A percentile compares a stretch with the other conserved stretches of the same genome.
Conservation (phyloP, 768 basidiomycete genomes). For the Calocybe indica region DNA sequence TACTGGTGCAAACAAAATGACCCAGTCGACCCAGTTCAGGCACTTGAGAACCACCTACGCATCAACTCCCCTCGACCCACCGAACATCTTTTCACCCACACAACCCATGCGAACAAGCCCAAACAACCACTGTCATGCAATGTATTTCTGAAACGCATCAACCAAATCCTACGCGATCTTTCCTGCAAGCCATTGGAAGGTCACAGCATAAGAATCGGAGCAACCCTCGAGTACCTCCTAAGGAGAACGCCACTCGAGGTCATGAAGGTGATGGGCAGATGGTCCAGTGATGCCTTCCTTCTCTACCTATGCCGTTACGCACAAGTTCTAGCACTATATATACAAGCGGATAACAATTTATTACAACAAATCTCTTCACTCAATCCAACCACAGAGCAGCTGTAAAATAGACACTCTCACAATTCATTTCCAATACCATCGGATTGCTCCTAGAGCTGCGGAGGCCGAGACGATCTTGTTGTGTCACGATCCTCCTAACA, state of each 20-base stretch:
- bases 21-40: not conserved
- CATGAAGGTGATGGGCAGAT: slow-evolving; percentile 18
- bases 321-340: slow-evolving; percentile 14
- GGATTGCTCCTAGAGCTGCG: no score
- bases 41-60: not conserved
- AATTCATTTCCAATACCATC: no score
- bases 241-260: slow-evolving; percentile 13
- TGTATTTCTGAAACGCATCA: not conserved
- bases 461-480: no score
- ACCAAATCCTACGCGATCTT: not conserved
- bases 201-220: slow-evolving; percentile 15
- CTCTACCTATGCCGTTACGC: slow-evolving; percentile 14
- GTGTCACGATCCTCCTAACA: no score
- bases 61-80: not conserved
- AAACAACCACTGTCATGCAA: not conserved
- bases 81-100: not conserved
- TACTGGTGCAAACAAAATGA: not conserved
- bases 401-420: no score
- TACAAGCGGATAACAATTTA: slow-evolving; percentile 7
- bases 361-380: no score
- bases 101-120: not conserved
- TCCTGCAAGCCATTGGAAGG: slow-evolving; percentile 4
- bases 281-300: slow-evolving; percentile 15
- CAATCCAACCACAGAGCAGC: no score
- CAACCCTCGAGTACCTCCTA: slow-evolving; percentile 14